Evolutionary conservation across 2,329 filamentous ascomycete species (phyloP), one percentile per base, ranked within the genome.

Genomic region (Alternaria incomplexa): DNA sequence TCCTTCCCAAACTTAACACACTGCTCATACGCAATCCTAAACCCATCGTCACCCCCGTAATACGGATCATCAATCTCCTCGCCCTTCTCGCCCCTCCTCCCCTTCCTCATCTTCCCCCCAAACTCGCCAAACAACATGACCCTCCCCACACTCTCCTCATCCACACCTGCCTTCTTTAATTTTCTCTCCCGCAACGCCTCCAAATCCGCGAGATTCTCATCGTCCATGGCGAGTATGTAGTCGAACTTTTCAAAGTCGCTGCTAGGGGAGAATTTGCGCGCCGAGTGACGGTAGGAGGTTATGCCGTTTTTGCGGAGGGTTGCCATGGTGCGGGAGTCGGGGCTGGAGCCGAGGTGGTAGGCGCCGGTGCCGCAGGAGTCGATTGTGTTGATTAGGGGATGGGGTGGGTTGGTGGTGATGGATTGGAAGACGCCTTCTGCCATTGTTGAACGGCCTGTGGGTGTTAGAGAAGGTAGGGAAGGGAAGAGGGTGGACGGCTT

Each of bases 171-270:
- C 67, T 72, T 76, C 70, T 79, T 80, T n/a, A 79, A 87, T 68
- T 87, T 84, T 62, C 85, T 82, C 61, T 77, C 72, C 67, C 88
- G 83, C 75, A 90, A 81, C 32, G 88, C 84, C 73, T 89, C 79
- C 61, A 97, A 81, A 74, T 96, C 88, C 9, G 85, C 84, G 47
- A 97, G 83, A 78, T 98, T 98, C 48, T 89, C 88, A 52, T 88
- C 85, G 77, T 99, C 96, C 96, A 99, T 99, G 64, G 92, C 94
- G 61, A 99, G 89, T 63, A 99, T 89, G 81, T 97, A 98, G 80
- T 98, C 93, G 75, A 97, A 98, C 15, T 86, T 85, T 59, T 89
- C 83, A 73, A 98, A 96, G 80, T 99, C 96, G 55, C 86, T 85
- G 1, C 84, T 80, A 5, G 82, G 81, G 79, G 81, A 78, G 78